phyloP scores from a whole-genome alignment of 768 basidiomycete species.

The Pisolithus microcarpus region DNA sequence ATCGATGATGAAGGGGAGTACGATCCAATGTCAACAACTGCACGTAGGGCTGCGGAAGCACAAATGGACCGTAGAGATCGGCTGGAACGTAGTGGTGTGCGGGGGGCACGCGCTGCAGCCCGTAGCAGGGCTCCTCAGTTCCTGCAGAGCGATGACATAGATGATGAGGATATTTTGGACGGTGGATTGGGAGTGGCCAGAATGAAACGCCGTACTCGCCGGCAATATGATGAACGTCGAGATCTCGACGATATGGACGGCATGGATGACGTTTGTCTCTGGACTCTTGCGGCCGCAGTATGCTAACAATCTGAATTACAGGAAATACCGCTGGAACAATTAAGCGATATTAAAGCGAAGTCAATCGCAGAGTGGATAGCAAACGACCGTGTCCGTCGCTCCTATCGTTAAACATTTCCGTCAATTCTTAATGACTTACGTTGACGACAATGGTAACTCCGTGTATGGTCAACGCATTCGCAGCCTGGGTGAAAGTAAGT shows the following conservation, averaged over 20 bases:
- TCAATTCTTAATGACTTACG: slow-evolving; percentile 92
- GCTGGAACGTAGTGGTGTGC: slow-evolving; percentile 54
- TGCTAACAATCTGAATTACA: slow-evolving; percentile 27
- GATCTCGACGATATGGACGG: slow-evolving; percentile 90
- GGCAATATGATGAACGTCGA: slow-evolving; percentile 89
- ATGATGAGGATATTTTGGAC: slow-evolving; percentile 67
- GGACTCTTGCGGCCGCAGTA: neutral
- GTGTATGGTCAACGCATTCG: slow-evolving; percentile 94
- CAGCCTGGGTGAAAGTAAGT: slow-evolving; percentile 87
- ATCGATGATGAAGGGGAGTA: slow-evolving; percentile 77
- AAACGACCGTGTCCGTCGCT: slow-evolving; percentile 80
- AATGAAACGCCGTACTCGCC: slow-evolving; percentile 76
- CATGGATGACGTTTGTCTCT: slow-evolving; percentile 64
- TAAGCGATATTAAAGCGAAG: slow-evolving; percentile 96
- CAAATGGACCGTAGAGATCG: slow-evolving; percentile 88
- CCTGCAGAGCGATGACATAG: slow-evolving; percentile 74
- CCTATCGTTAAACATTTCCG: slow-evolving; percentile 91
- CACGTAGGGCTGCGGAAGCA: slow-evolving; percentile 75
- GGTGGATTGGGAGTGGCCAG: slow-evolving; percentile 58
- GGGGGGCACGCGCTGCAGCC: slow-evolving; percentile 67
- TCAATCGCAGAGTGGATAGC: slow-evolving; percentile 98
- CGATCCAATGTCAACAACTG: slow-evolving; percentile 58
- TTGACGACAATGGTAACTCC: slow-evolving; percentile 84
- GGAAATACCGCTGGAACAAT: slow-evolving; percentile 93
- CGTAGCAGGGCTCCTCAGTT: slow-evolving; percentile 84